Conservation (phyloP, 2,329 filamentous ascomycete genomes). For the Colletotrichum liaoningense region DNA sequence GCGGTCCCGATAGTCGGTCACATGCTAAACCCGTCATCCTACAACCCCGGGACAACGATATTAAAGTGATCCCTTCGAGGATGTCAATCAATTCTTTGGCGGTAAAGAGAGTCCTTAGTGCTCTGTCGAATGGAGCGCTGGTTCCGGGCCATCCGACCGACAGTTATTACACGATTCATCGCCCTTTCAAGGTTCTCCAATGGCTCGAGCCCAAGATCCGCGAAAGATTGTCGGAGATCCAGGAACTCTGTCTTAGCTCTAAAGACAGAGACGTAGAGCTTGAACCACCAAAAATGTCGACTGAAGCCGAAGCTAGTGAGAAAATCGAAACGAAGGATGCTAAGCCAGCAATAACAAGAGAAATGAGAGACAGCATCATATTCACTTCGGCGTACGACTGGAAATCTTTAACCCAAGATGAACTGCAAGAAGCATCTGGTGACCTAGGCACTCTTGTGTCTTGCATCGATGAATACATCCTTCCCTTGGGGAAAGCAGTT, state of each 20-base stretch:
- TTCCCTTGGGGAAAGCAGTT: neutral
- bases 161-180: neutral
- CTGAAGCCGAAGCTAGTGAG: neutral
- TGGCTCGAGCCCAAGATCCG: neutral
- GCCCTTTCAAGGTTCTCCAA: neutral
- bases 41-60: neutral
- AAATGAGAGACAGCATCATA: neutral
- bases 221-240: neutral
- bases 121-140: neutral
- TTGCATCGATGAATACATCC: neutral
- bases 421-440: neutral
- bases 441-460: neutral
- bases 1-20: no score
- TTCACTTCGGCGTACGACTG: neutral
- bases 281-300: rapidly evolving
- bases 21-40: neutral
- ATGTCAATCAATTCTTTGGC: neutral
- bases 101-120: neutral
- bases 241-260: neutral
- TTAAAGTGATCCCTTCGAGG: neutral
- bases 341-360: neutral
- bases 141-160: neutral
- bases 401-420: neutral
- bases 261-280: no score
- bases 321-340: neutral